Evolutionary conservation across 108 stramenopile species (phyloP), one percentile per base, ranked within the genome.

Genomic region (Skeletonema costatum): DNA sequence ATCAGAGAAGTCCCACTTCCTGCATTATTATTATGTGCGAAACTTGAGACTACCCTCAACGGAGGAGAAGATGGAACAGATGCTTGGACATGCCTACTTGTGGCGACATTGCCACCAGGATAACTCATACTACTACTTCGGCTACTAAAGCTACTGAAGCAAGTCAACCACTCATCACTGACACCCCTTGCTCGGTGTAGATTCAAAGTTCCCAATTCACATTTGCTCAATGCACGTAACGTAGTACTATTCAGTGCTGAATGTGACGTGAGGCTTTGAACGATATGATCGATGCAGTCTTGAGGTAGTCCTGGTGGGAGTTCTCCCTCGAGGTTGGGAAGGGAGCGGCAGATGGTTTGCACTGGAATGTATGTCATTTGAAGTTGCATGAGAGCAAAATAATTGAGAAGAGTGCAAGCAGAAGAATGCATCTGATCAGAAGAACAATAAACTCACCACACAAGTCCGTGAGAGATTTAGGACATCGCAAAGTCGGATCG

Each of bases 271-370:
- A 95, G 83, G 65, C 87, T 85, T 14, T 69, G 16, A 5, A 90
- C 63, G 29, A 95, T 86, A 44, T 78, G 83, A 70, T 95, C 90
- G 16, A 95, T 1, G 92, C 66, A 32, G n/a, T 95, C 94, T 72
- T 90, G 90, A 10, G 94, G 94, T 25, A 95, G 72, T 32, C 92
- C 90, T 8, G 76, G 75, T 17, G 94, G 94, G 13, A 95, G 81
- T 58, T 88, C 88, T 33, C 81, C 88, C 25, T 88, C 82, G 29
- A 88, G 44, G 35, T 82, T 75, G 1, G 92, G 83, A 11, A 95
- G 82, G 7, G 89, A 87, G 19, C 92, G 84, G 53, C 94, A 95
- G 0, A 95, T 61, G 25, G 53, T 56, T 56, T 56, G 53, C n/a
- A 56, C 53, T 56, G 21, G 16, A 25, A 56, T 21, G 19, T 12